phyloP scores from a whole-genome alignment of 1,284 basidiomycete species.

The Coriolopsis trogii region DNA sequence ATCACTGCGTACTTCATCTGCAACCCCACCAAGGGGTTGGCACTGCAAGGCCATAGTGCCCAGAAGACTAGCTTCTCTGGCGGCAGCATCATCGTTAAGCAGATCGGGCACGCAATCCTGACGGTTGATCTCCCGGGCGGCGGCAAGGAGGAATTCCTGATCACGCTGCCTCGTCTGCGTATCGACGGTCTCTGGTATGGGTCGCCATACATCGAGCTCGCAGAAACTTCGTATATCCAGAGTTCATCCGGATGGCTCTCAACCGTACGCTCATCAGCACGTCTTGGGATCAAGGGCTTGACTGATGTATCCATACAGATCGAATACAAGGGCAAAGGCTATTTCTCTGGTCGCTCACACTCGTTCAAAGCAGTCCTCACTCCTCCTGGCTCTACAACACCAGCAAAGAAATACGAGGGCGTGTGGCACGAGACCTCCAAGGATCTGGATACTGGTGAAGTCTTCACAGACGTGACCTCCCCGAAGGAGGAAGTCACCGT shows the following conservation, averaged over 20 bases:
- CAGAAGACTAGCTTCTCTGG: conserved; percentile 94
- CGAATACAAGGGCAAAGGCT: conserved; percentile 95
- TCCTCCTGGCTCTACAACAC: conserved; percentile 41
- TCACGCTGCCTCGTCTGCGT: conserved; percentile 80
- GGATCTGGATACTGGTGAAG: conserved; percentile 47
- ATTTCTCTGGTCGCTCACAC: conserved; percentile 86
- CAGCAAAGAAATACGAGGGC: conserved; percentile 76
- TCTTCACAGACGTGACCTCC: conserved; percentile 67
- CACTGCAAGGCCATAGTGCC: conserved; percentile 88
- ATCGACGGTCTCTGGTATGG: conserved; percentile 64
- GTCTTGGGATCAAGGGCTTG: neutral
- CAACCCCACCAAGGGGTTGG: conserved; percentile 82
- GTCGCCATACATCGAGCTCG: conserved; percentile 87
- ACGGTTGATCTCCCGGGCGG: conserved; percentile 67
- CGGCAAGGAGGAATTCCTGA: conserved; percentile 76
- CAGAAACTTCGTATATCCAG: conserved; percentile 85
- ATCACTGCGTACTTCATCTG: conserved; percentile 86
- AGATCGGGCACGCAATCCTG: conserved; percentile 92
- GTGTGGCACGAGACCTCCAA: conserved; percentile 84
- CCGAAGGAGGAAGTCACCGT: conserved; percentile 80
- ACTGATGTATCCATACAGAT: conserved; percentile 44
- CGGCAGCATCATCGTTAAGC: conserved; percentile 85
- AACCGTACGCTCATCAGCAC: conserved; percentile 43
- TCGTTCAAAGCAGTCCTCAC: conserved; percentile 84
- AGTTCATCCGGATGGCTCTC: conserved; percentile 75